Evolutionary conservation across 2,329 filamentous ascomycete genomes (phyloP).

Genomic region (Plectosphaerella sp.): DNA sequence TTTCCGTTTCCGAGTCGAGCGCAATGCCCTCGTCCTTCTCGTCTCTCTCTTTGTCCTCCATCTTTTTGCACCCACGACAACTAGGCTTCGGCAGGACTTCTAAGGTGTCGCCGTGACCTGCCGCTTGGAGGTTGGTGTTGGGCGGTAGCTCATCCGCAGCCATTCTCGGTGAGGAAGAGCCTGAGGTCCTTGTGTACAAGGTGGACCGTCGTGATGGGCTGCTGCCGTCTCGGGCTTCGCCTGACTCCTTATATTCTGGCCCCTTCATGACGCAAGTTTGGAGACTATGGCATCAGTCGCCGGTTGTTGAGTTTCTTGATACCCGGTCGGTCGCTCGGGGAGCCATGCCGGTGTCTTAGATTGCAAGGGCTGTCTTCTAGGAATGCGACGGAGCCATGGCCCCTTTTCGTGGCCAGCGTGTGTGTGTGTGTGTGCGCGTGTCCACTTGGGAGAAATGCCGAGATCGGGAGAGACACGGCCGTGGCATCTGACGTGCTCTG

Average conservation of each 20-base stretch:
- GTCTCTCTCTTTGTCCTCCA: slow-evolving; percentile 8
- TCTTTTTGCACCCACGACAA: slow-evolving; percentile 10
- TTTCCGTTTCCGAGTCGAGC: background rate
- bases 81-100: background rate
- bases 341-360: background rate
- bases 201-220: too few relatives aligned
- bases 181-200: too few relatives aligned
- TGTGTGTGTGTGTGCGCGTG: too few relatives aligned
- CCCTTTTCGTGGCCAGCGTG: too few relatives aligned
- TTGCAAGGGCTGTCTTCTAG: background rate
- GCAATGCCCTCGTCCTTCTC: slow-evolving; percentile 7
- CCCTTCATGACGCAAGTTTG: slow-evolving; percentile 13
- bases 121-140: background rate
- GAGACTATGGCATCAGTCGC: slow-evolving; percentile 12
- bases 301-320: background rate
- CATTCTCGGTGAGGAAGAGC: background rate
- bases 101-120: too few relatives aligned
- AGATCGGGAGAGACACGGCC: too few relatives aligned
- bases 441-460: too few relatives aligned
- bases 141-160: background rate
- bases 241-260: background rate
- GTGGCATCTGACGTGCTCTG: too few relatives aligned
- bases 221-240: background rate
- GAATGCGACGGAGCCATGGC: too few relatives aligned
- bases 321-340: too few relatives aligned